Evolutionary conservation across 2,329 filamentous ascomycete species (phyloP).

Genomic region (Fusarium piperis): DNA sequence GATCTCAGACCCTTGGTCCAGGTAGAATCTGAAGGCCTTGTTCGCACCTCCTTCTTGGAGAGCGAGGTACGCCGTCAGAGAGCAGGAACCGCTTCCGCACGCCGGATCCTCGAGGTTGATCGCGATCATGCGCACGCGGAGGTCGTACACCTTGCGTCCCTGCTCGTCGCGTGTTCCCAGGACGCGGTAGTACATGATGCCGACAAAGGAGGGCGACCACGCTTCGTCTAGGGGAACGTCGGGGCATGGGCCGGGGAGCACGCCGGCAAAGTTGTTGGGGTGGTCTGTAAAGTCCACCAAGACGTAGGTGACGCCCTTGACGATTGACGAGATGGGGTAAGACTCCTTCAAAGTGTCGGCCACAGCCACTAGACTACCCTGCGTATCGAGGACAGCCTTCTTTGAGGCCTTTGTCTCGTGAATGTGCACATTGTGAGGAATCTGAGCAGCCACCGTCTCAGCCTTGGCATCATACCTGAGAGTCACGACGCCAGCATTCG

Average conservation of each 20-base stretch:
- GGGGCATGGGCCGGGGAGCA: not conserved
- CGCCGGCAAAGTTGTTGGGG: not conserved
- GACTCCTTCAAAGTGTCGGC: not conserved
- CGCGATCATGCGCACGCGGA: not conserved
- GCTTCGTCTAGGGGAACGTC: not conserved
- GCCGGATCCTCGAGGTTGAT: not conserved
- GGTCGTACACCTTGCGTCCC: not conserved
- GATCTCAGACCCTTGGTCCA: not conserved
- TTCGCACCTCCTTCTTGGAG: not conserved
- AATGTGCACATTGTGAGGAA: constrained; percentile 23
- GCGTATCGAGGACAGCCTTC: not conserved
- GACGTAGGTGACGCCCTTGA: constrained; percentile 1
- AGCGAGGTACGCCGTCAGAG: not conserved
- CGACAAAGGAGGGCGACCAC: not conserved
- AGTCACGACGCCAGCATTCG: not conserved
- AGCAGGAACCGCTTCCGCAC: not conserved
- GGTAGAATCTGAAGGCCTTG: not conserved
- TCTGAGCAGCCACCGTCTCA: constrained; percentile 13
- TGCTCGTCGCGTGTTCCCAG: not conserved
- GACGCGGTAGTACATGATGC: not conserved
- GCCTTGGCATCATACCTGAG: constrained; percentile 1
- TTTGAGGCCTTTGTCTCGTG: not conserved
- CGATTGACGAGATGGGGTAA: constrained; percentile 1
- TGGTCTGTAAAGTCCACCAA: constrained; percentile 6
- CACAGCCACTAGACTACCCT: not conserved